Conservation (phyloP, 2,329 filamentous ascomycete genomes). For the Sporothrix protearum region DNA sequence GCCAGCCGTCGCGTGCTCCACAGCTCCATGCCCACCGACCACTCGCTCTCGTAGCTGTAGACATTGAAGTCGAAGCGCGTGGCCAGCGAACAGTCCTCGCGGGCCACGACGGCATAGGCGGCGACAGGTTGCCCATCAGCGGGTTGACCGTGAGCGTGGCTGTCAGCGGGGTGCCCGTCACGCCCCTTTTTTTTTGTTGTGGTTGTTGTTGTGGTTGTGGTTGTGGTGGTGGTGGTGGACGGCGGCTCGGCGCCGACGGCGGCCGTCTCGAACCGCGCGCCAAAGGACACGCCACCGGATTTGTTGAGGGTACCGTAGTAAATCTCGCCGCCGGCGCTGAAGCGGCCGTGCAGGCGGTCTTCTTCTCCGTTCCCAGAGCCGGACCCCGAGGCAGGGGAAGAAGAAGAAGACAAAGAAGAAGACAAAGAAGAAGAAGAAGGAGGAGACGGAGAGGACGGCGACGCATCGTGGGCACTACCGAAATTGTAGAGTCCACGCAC, state of each 20-base stretch:
- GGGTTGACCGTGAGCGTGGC: slow-evolving; percentile 92
- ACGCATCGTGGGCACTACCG: slow-evolving; percentile 45
- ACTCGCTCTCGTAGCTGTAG: slow-evolving; percentile 94
- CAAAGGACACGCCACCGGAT: slow-evolving; percentile 84
- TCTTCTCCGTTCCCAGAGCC: background rate
- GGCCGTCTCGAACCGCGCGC: slow-evolving; percentile 80
- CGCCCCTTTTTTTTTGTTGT: slow-evolving; percentile 43
- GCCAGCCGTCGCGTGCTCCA: slow-evolving; percentile 65
- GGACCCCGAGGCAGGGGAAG: too few relatives aligned
- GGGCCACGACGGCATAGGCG: slow-evolving; percentile 87
- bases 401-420: too few relatives aligned
- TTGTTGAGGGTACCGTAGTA: slow-evolving; percentile 97
- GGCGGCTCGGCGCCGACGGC: background rate
- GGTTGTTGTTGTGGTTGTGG: too few relatives aligned
- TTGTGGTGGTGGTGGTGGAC: too few relatives aligned
- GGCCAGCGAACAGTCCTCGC: slow-evolving; percentile 75
- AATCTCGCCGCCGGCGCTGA: slow-evolving; percentile 86
- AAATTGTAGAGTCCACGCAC: slow-evolving; percentile 92
- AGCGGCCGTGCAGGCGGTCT: slow-evolving; percentile 64
- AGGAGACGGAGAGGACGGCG: too few relatives aligned
- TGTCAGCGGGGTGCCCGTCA: slow-evolving; percentile 83
- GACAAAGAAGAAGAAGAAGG: too few relatives aligned
- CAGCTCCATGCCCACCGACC: slow-evolving; percentile 86
- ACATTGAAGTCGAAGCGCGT: slow-evolving; percentile 96
- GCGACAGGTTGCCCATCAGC: slow-evolving; percentile 87